Percentiles rank a stretch among this genome's conserved stretches.
phyloP scores from a whole-genome alignment of 108 stramenopile species.

The Aurantiochytrium sp. region DNA sequence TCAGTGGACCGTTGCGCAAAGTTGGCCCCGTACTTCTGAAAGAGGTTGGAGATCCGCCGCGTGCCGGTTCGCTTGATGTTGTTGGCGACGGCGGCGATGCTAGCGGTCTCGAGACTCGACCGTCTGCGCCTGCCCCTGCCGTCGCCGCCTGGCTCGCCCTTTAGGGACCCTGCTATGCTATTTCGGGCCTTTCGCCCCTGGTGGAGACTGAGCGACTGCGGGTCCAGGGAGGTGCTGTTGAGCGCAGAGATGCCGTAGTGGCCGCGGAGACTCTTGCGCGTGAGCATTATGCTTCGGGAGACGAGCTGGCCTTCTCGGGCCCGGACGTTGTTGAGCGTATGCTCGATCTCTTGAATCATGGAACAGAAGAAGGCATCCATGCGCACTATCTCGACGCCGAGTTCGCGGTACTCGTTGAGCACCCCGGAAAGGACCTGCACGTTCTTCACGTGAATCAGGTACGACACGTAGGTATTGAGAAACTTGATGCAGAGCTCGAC shows the following conservation, averaged over 20 bases:
- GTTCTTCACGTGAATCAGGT: not conserved
- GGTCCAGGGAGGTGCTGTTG: not conserved
- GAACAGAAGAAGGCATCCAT: not conserved
- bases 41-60: not conserved
- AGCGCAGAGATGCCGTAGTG: not conserved
- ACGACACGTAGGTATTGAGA: not conserved
- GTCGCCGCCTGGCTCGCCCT: too few relatives aligned
- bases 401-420: slow-evolving; percentile 12
- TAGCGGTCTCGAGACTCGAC: not conserved
- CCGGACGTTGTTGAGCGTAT: not conserved
- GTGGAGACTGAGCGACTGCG: not conserved
- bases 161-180: too few relatives aligned
- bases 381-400: not conserved
- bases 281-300: not conserved
- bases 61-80: not conserved
- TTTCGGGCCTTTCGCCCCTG: not conserved
- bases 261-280: not conserved
- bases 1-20: not conserved
- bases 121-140: not conserved
- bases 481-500: slow-evolving; percentile 20
- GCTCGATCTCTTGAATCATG: not conserved
- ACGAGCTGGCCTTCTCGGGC: not conserved
- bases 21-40: not conserved
- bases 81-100: not conserved
- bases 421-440: not conserved